A percentile compares a stretch with the other conserved stretches of the same genome.
These are phyloP conservation scores for Tricholoma sp. DNA, from an alignment of 768 basidiomycete genomes.

Conservation along the genomic window DNA sequence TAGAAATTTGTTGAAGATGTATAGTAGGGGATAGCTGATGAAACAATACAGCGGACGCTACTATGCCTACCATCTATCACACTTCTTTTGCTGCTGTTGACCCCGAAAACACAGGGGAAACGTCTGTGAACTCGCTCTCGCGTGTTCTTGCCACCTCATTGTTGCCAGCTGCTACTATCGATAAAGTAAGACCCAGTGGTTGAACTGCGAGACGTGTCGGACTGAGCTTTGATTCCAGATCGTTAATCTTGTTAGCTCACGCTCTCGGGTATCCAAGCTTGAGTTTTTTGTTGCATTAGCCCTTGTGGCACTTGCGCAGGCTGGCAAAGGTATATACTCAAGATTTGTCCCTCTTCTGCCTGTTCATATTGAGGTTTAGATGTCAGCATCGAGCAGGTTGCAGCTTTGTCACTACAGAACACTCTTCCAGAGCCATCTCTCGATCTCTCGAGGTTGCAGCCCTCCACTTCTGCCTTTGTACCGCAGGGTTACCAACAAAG, in stretches of 20 bases:
- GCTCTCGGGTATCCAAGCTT: constrained; percentile 73
- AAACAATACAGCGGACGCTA: constrained; percentile 60
- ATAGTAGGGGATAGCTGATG: constrained; percentile 5
- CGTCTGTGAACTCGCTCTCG: constrained; percentile 78
- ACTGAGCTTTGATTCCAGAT: constrained; percentile 47
- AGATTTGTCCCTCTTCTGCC: background rate
- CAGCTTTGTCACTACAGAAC: constrained; percentile 71
- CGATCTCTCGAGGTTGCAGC: constrained; percentile 53
- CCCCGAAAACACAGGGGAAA: constrained; percentile 64
- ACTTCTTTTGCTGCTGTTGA: constrained; percentile 71
- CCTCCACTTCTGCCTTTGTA: constrained; percentile 43
- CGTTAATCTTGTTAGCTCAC: constrained; percentile 81
- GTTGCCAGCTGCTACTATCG: constrained; percentile 77
- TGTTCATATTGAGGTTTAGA: constrained; percentile 36
- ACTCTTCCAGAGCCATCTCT: constrained; percentile 71
- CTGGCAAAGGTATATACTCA: constrained; percentile 56
- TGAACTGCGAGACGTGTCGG: background rate
- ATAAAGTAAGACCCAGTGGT: constrained; percentile 48
- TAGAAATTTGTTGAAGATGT: background rate
- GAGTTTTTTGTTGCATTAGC: constrained; percentile 93
- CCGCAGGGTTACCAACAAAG: constrained; percentile 39
- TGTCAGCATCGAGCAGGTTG: constrained; percentile 76
- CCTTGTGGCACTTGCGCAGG: constrained; percentile 81
- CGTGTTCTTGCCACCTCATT: constrained; percentile 73
- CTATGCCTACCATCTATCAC: constrained; percentile 74